Evolutionary conservation across 2,329 filamentous ascomycete genomes (phyloP).

Genomic region (Fusarium multiceps): DNA sequence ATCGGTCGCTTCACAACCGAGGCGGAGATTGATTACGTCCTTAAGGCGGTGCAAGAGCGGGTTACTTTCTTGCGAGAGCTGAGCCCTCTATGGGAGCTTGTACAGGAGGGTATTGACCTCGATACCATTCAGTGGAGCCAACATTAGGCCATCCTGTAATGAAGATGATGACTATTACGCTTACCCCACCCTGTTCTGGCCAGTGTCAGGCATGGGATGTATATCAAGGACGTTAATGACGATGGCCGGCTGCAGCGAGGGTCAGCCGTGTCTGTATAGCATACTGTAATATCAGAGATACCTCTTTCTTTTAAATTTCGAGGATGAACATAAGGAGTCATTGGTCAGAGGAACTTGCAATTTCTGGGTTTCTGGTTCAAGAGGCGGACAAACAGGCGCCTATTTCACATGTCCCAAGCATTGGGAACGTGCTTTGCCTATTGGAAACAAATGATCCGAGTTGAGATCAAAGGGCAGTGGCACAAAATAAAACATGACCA

Average conservation of each 20-base stretch:
- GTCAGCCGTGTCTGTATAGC: slow-evolving; percentile 49
- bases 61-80: slow-evolving; percentile 94
- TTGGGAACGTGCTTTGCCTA: slow-evolving; percentile 18
- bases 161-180: slow-evolving; percentile 7
- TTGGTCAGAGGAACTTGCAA: slow-evolving; percentile 33
- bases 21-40: slow-evolving; percentile 93
- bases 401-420: slow-evolving; percentile 18
- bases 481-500: slow-evolving; percentile 42
- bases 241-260: slow-evolving; percentile 34
- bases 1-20: slow-evolving; percentile 98
- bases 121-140: slow-evolving; percentile 99
- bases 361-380: slow-evolving; percentile 27
- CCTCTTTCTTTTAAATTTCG: slow-evolving; percentile 47
- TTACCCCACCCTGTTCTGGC: neutral
- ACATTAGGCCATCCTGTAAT: slow-evolving; percentile 68
- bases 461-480: slow-evolving; percentile 19
- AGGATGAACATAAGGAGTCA: slow-evolving; percentile 42
- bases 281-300: slow-evolving; percentile 50
- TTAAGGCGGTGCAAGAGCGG: slow-evolving; percentile 91
- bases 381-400: slow-evolving; percentile 21
- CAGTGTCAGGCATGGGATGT: neutral
- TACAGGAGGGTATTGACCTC: slow-evolving; percentile 95
- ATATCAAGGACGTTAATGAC: slow-evolving; percentile 23
- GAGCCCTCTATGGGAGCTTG: slow-evolving; percentile 95
- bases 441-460: slow-evolving; percentile 17